Evolutionary conservation across 129 eudicot genomes (phyloP).

Genomic region (Escallonia rubra): DNA sequence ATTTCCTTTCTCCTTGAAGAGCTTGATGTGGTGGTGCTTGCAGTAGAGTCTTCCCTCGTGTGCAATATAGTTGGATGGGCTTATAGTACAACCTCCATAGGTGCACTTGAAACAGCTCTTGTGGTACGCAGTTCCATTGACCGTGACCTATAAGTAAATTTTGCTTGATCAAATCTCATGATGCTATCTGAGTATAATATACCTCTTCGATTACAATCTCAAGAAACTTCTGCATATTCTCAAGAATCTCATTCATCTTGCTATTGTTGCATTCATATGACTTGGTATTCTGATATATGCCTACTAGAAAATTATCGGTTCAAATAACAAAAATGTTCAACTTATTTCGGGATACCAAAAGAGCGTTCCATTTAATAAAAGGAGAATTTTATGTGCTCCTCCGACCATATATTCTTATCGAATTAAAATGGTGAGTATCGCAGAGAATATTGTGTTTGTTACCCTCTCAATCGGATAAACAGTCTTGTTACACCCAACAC

Average conservation of each 20-base stretch:
- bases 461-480: constrained; percentile 95
- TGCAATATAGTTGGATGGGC: constrained; percentile 77
- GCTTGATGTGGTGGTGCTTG: constrained; percentile 80
- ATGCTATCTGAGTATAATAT: too few species aligned
- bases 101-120: constrained; percentile 74
- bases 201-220: too few species aligned
- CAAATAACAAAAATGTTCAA: too few species aligned
- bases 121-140: constrained; percentile 60
- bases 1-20: constrained; percentile 72
- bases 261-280: too few species aligned
- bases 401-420: background rate
- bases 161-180: background rate
- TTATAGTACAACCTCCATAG: constrained; percentile 77
- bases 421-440: too few species aligned
- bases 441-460: background rate
- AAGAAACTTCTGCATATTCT: too few species aligned
- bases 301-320: too few species aligned
- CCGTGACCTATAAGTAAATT: constrained; percentile 35
- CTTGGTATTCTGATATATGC: too few species aligned
- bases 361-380: too few species aligned
- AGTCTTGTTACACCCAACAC: constrained; percentile 66
- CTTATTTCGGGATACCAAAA: too few species aligned
- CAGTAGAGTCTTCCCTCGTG: constrained; percentile 67
- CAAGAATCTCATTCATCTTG: too few species aligned
- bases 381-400: background rate